A percentile compares a stretch with the other conserved stretches of the same genome.
These are phyloP conservation scores for Klebsormidium nitens DNA, from an alignment of 139 green algal genomes.

Conservation along the genomic window DNA sequence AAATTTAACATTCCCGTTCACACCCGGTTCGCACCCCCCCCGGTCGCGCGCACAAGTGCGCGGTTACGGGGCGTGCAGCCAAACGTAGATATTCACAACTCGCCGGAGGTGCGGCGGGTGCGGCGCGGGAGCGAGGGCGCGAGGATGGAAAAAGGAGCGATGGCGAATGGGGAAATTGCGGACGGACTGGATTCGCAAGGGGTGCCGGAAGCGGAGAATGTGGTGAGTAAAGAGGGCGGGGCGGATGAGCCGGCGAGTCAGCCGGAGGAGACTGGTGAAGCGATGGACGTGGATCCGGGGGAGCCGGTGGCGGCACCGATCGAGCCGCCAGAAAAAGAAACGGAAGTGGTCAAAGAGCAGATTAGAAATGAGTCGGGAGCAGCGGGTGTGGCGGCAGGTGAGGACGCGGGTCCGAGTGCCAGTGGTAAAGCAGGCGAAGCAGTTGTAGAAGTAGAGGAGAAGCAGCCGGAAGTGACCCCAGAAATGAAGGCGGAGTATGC, in stretches of 20 bases:
- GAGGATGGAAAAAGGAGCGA: too few species aligned
- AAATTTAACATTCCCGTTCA: too few species aligned
- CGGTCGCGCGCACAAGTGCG: constrained; percentile 7
- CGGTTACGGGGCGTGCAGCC: constrained; percentile 17
- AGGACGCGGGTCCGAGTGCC: background rate
- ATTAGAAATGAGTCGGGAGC: too few species aligned
- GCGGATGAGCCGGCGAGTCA: background rate
- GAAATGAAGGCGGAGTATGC: background rate
- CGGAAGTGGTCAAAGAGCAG: background rate
- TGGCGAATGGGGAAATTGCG: too few species aligned
- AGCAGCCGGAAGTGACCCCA: background rate
- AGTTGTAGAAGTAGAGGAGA: constrained; percentile 12
- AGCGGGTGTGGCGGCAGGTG: too few species aligned
- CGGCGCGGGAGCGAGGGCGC: constrained; percentile 3
- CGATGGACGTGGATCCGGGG: background rate
- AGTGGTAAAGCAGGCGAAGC: constrained; percentile 4
- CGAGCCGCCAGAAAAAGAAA: too few species aligned
- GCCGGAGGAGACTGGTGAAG: background rate
- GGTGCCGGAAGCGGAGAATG: background rate
- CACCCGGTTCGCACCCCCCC: background rate
- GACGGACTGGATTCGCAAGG: background rate
- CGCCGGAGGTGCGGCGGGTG: constrained; percentile 5
- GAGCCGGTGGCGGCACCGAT: too few species aligned
- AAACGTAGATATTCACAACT: constrained; percentile 10
- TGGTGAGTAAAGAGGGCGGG: background rate